Percentiles rank a stretch among this genome's conserved stretches.
phyloP scores from a whole-genome alignment of 345 rosid species.

The Carallia brachiata region DNA sequence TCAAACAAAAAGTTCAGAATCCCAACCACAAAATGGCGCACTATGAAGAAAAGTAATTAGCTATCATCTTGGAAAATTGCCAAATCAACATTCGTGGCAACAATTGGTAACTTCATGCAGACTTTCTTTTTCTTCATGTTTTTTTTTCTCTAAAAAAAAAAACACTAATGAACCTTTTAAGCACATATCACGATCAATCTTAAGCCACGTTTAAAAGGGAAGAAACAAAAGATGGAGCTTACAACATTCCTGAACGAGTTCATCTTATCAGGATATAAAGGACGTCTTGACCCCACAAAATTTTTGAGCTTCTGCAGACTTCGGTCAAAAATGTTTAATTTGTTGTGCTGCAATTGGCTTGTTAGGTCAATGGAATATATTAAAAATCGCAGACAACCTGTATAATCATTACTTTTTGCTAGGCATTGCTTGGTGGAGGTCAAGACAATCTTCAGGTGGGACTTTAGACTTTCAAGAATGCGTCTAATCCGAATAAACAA shows the following conservation, averaged over 20 bases:
- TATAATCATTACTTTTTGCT: neutral
- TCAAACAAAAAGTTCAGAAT: too few relatives aligned
- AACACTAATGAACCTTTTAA: constrained; percentile 20
- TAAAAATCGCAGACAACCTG: neutral
- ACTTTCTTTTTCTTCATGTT: neutral
- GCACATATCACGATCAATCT: constrained; percentile 12
- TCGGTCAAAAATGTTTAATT: neutral
- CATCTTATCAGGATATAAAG: constrained; percentile 8
- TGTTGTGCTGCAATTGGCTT: constrained; percentile 16
- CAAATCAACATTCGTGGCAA: constrained; percentile 20
- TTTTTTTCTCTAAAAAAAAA: too few relatives aligned
- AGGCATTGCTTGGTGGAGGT: neutral
- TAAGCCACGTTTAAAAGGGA: constrained; percentile 23
- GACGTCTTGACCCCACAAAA: constrained; percentile 10
- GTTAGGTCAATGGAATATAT: constrained; percentile 2
- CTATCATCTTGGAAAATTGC: constrained; percentile 6
- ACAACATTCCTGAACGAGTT: neutral
- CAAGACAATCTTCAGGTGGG: neutral
- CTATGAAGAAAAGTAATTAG: neutral
- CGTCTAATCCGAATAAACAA: constrained; percentile 23
- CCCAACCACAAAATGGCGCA: constrained; percentile 10
- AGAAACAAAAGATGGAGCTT: neutral
- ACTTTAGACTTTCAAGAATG: constrained; percentile 8
- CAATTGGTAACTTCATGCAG: constrained; percentile 1
- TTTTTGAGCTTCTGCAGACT: neutral